A percentile compares a stretch with the other conserved stretches of the same genome.
phyloP scores from a whole-genome alignment of 202 grass and related monocot genomes.

The Panicum hallii region DNA sequence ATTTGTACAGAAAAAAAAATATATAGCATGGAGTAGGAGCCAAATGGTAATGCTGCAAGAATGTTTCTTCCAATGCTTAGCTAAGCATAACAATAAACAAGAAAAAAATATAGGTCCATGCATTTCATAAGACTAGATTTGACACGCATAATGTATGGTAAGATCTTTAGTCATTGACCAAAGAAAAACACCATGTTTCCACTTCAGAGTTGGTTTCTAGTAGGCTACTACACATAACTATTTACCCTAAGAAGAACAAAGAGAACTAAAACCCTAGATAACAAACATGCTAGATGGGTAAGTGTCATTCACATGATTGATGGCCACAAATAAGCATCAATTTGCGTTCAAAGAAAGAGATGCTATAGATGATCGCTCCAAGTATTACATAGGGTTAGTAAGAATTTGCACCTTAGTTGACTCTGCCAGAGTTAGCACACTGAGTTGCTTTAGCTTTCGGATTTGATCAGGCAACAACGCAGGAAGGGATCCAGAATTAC shows the following conservation, averaged over 20 bases:
- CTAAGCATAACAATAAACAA: slow-evolving; percentile 6
- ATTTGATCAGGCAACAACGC: slow-evolving; percentile 82
- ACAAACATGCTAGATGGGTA: slow-evolving; percentile 10
- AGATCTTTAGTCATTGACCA: not conserved
- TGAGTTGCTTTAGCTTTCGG: slow-evolving; percentile 95
- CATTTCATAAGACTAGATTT: slow-evolving; percentile 34
- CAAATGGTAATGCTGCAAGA: not conserved
- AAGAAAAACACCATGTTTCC: not conserved
- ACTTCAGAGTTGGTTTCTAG: not conserved
- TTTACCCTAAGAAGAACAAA: slow-evolving; percentile 4
- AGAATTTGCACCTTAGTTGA: slow-evolving; percentile 77
- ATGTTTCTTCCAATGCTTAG: not conserved
- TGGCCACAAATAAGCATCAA: slow-evolving; percentile 6
- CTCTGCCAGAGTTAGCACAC: slow-evolving; percentile 86
- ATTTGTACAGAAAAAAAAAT: not conserved
- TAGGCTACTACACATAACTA: not conserved
- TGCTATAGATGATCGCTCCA: not conserved
- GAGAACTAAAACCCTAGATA: slow-evolving; percentile 7
- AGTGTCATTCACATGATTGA: slow-evolving; percentile 33
- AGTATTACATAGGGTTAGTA: slow-evolving; percentile 3
- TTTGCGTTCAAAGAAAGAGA: not conserved
- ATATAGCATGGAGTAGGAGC: slow-evolving; percentile 11
- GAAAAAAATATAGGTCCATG: not conserved
- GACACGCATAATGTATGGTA: not conserved
- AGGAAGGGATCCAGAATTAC: slow-evolving; percentile 79